These are phyloP conservation scores for Paecilomyces dactylethromorphus DNA, from an alignment of 2,329 filamentous ascomycete species.

Conservation along the genomic window DNA sequence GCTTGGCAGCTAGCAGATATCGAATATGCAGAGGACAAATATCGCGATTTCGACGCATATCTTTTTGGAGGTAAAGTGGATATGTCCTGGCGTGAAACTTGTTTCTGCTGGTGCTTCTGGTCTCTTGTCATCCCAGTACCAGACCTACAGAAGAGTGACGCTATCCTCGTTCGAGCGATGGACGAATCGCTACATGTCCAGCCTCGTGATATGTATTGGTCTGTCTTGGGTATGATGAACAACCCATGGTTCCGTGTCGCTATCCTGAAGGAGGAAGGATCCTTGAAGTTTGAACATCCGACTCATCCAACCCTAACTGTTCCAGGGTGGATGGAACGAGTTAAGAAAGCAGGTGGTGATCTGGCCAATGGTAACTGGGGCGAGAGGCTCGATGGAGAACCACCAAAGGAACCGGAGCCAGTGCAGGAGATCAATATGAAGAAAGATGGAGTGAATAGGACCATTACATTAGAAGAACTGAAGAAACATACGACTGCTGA, in stretches of 20 bases:
- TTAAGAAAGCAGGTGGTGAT: constrained; percentile 76
- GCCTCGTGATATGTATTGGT: constrained; percentile 94
- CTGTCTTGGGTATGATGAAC: constrained; percentile 94
- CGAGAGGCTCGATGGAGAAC: constrained; percentile 53
- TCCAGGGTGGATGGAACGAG: constrained; percentile 88
- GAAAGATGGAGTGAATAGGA: constrained; percentile 56
- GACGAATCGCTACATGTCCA: constrained; percentile 83
- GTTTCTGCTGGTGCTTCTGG: constrained; percentile 94
- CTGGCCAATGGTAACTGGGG: constrained; percentile 80
- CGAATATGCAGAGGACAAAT: constrained; percentile 78
- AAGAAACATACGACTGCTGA: constrained; percentile 58
- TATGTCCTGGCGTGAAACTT: constrained; percentile 72
- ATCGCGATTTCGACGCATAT: constrained; percentile 57
- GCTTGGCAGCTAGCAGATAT: constrained; percentile 71
- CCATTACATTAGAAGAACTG: constrained; percentile 66
- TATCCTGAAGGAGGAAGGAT: constrained; percentile 60
- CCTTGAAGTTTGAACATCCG: constrained; percentile 76
- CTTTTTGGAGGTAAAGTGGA: constrained; percentile 73
- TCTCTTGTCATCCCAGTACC: constrained; percentile 59
- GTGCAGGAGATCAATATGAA: constrained; percentile 70
- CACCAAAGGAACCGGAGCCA: constrained; percentile 41
- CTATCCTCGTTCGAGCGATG: constrained; percentile 79
- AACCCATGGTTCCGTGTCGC: constrained; percentile 86
- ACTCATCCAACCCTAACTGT: constrained; percentile 71
- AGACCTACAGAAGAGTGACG: constrained; percentile 58